Evolutionary conservation across 495 filamentous ascomycete species (phyloP), one percentile per base, ranked within the genome.

Genomic region (Choiromyces venosus): DNA sequence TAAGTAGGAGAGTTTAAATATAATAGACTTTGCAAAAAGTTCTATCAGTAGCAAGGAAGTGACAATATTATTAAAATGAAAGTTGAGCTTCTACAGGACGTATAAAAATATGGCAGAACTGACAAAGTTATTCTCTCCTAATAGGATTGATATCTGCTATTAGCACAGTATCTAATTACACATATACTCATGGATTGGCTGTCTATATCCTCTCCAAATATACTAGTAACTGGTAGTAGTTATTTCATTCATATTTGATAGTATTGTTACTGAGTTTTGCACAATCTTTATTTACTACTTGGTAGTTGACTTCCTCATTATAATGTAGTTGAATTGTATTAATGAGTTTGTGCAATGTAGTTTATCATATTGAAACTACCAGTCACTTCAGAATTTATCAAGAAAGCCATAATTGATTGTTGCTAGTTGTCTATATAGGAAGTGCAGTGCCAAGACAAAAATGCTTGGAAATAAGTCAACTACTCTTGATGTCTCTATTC

Each of bases 21-120:
- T 67, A 72, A 0, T 14, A 65, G 6, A 42, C 67, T 40, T 75
- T 75, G 29, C 64, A 42, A 44, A 70, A 73, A 37, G 66, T 73
- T n/a, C 33, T 66, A 73, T 73, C 66, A 37, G 69, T 42, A 19
- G 61, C 73, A 37, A 69, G 21, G 66, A 75, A 68, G 18, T 66
- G 71, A 7, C 21, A 4, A 33, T 70, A 69, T 19, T 56, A 37
- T n/a, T 67, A 14, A 69, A 72, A 72, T 0, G 70, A 69, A 2
- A 2, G 3, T 0, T 36, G 36, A 36, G 61, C 33, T 21, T 56
- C 2, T 10, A 16, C 10, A 3, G 73, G 37, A 37, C 68, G 69
- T 4, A 75, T 72, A 69, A 75, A 75, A 37, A 75, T 18, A 1
- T 37, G 42, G 25, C 69, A n/a, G 46, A 75, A 75, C 39, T 40